Conservation (phyloP, 1,139 yeast species). For the Geotrichum phurueaensis region DNA sequence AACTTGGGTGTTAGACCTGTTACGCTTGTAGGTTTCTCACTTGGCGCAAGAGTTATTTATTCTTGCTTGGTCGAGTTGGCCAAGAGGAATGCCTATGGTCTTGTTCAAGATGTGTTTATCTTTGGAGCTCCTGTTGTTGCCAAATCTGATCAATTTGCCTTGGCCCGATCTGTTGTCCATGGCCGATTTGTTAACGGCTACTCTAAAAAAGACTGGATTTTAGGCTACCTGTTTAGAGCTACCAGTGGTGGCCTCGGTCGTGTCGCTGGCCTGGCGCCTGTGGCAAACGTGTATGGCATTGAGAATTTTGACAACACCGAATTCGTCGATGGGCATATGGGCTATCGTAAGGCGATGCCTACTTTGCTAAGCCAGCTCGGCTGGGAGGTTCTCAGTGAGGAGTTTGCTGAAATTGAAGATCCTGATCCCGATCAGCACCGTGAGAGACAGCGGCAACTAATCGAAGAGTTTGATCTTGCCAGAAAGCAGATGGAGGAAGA, state of each 20-base stretch:
- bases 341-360: slow-evolving; percentile 90
- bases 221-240: slow-evolving; percentile 91
- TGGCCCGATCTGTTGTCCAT: slow-evolving; percentile 81
- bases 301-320: slow-evolving; percentile 88
- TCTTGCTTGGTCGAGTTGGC: slow-evolving; percentile 87
- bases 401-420: slow-evolving; percentile 92
- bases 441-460: slow-evolving; percentile 66
- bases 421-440: slow-evolving; percentile 87
- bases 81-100: slow-evolving; percentile 77
- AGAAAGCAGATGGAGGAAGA: slow-evolving; percentile 45
- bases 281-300: slow-evolving; percentile 51
- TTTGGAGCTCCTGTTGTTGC: slow-evolving; percentile 88
- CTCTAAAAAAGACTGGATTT: slow-evolving; percentile 90
- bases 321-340: slow-evolving; percentile 91
- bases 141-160: slow-evolving; percentile 67
- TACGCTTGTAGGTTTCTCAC: slow-evolving; percentile 85
- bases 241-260: slow-evolving; percentile 89
- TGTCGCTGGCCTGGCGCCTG: slow-evolving; percentile 83
- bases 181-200: slow-evolving; percentile 89
- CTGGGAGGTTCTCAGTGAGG: slow-evolving; percentile 82
- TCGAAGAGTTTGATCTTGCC: slow-evolving; percentile 81
- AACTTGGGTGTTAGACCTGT: slow-evolving; percentile 91
- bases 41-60: slow-evolving; percentile 88
- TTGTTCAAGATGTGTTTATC: slow-evolving; percentile 80
- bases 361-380: slow-evolving; percentile 60